phyloP scores from a whole-genome alignment of 108 stramenopile species.

The Chaetoceros muelleri region DNA sequence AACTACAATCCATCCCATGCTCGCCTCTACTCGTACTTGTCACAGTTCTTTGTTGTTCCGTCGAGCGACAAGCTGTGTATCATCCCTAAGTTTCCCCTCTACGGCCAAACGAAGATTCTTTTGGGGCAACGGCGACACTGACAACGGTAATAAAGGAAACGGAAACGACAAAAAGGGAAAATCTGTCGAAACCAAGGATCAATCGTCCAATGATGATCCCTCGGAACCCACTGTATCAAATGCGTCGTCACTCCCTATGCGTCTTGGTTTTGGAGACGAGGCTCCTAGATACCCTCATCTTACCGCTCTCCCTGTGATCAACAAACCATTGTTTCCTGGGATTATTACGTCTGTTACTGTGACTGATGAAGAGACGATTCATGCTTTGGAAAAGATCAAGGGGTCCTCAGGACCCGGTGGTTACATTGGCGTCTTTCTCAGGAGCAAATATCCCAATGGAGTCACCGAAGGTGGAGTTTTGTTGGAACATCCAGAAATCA shows the following conservation, averaged over 20 bases:
- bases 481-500: conserved; percentile 60
- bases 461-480: conserved; percentile 57
- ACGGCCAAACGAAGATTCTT: background rate
- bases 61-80: too few relatives aligned
- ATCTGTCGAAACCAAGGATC: conserved; percentile 5
- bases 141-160: conserved; percentile 14
- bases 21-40: too few relatives aligned
- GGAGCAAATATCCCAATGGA: conserved; percentile 53
- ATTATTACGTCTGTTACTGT: conserved; percentile 63
- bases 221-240: conserved; percentile 17
- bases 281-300: conserved; percentile 75
- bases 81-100: too few relatives aligned
- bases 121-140: conserved; percentile 3
- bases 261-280: conserved; percentile 62
- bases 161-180: conserved; percentile 7
- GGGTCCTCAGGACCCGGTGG: conserved; percentile 23
- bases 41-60: too few relatives aligned
- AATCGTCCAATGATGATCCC: background rate
- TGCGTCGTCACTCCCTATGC: conserved; percentile 18
- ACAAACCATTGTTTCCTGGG: conserved; percentile 75
- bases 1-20: too few relatives aligned
- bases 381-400: conserved; percentile 54
- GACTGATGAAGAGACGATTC: conserved; percentile 61
- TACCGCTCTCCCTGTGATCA: conserved; percentile 60
- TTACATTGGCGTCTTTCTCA: conserved; percentile 67